A percentile compares a stretch with the other conserved stretches of the same genome.
Conservation (phyloP, 805 yeast genomes). For the Komagataella phaffii region DNA sequence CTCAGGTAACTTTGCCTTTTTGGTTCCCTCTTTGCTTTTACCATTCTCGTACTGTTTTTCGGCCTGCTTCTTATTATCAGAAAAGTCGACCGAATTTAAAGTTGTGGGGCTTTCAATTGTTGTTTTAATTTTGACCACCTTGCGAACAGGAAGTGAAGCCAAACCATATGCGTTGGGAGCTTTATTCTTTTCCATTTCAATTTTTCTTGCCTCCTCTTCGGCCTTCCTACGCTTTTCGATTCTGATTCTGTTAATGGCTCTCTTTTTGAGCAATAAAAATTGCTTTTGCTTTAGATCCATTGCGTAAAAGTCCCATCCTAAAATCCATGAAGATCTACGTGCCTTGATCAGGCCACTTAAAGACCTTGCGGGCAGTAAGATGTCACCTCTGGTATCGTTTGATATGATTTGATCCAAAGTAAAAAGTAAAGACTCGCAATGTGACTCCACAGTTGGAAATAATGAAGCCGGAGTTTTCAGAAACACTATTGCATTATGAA, state of each 20-base stretch:
- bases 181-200: neutral
- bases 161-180: constrained; percentile 1
- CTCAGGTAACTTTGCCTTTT: neutral
- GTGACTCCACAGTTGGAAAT: constrained; percentile 59
- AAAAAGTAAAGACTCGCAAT: constrained; percentile 37
- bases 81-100: neutral
- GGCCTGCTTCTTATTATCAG: neutral
- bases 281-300: constrained; percentile 29
- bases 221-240: constrained; percentile 1
- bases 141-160: constrained; percentile 1
- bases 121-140: neutral
- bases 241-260: constrained; percentile 2
- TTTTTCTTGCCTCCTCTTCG: constrained; percentile 1
- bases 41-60: neutral
- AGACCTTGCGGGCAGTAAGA: constrained; percentile 66
- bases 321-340: constrained; percentile 34
- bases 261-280: constrained; percentile 11
- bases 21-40: neutral
- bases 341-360: constrained; percentile 53
- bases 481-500: constrained; percentile 69
- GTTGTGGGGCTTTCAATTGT: neutral
- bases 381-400: constrained; percentile 62
- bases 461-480: constrained; percentile 49
- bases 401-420: constrained; percentile 32
- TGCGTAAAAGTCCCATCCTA: constrained; percentile 42